Percentiles rank a stretch among this genome's conserved stretches.
phyloP scores from a whole-genome alignment of 1,284 basidiomycete genomes.

The Rhodotorula sp. region DNA sequence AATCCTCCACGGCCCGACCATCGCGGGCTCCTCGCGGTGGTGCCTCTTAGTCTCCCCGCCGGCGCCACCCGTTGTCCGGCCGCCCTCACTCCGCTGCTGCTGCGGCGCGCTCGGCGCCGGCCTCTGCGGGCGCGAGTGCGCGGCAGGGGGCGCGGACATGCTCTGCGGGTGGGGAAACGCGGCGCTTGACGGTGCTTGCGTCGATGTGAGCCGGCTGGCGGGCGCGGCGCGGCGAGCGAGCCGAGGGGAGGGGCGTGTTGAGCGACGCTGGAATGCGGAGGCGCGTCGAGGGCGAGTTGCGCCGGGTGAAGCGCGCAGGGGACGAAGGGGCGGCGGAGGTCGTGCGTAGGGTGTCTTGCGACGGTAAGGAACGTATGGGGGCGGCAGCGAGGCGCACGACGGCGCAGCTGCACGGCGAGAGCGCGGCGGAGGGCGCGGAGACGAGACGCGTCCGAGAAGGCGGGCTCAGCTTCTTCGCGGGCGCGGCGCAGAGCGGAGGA shows the following conservation, averaged over 20 bases:
- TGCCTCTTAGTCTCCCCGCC: neutral
- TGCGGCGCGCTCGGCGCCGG: neutral
- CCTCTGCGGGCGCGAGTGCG: neutral
- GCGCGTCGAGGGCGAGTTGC: neutral
- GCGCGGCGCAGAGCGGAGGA: neutral
- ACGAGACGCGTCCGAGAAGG: neutral
- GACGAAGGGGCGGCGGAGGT: neutral
- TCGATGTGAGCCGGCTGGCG: neutral
- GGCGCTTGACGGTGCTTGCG: neutral
- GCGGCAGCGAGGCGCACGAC: neutral
- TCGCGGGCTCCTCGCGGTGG: constrained; percentile 50
- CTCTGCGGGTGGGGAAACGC: no score
- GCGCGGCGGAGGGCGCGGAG: neutral
- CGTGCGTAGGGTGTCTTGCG: neutral
- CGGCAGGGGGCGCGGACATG: neutral
- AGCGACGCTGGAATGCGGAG: neutral
- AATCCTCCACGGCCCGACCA: constrained; percentile 88
- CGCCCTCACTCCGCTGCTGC: neutral
- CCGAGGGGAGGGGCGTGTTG: neutral
- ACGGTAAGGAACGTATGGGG: neutral
- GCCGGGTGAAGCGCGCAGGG: neutral
- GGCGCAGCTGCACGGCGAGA: neutral
- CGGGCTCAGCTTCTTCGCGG: neutral
- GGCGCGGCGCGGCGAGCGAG: neutral
- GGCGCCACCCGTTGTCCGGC: neutral